phyloP scores from a whole-genome alignment of 495 filamentous ascomycete genomes.

The Daldinia caldariorum region DNA sequence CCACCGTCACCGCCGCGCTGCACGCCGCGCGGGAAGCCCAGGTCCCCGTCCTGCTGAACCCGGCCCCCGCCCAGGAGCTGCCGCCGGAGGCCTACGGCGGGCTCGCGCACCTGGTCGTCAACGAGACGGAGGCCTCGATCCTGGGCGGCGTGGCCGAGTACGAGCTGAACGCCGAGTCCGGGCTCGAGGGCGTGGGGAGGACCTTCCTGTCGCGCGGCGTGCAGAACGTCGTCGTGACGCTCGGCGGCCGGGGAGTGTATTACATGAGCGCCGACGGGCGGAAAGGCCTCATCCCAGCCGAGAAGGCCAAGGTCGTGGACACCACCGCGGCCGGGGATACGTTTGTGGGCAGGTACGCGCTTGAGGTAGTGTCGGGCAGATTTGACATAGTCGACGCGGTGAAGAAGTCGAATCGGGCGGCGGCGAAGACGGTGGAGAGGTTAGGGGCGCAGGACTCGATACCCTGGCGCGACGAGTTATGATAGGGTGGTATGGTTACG shows the following conservation, averaged over 20 bases:
- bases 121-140: slow-evolving; percentile 88
- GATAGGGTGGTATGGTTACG: not conserved
- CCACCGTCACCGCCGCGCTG: slow-evolving; percentile 75
- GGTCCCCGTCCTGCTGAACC: slow-evolving; percentile 79
- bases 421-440: slow-evolving; percentile 78
- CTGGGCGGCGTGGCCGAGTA: slow-evolving; percentile 65
- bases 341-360: slow-evolving; percentile 89
- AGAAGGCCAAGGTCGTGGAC: slow-evolving; percentile 79
- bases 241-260: slow-evolving; percentile 81
- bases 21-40: slow-evolving; percentile 58
- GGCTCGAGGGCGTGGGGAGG: slow-evolving; percentile 56
- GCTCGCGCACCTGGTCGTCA: slow-evolving; percentile 84
- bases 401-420: slow-evolving; percentile 74
- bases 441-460: slow-evolving; percentile 87
- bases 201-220: slow-evolving; percentile 75
- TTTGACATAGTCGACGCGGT: slow-evolving; percentile 70
- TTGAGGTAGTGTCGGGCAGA: slow-evolving; percentile 63
- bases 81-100: slow-evolving; percentile 72
- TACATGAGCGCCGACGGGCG: slow-evolving; percentile 56
- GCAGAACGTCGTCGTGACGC: slow-evolving; percentile 79
- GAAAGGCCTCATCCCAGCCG: slow-evolving; percentile 61
- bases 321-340: slow-evolving; percentile 96
- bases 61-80: slow-evolving; percentile 77
- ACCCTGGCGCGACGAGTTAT: slow-evolving; percentile 85
- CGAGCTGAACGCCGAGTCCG: slow-evolving; percentile 59